phyloP scores from a whole-genome alignment of 1,139 yeast genomes.

The Lodderomyces metapsilosis region DNA sequence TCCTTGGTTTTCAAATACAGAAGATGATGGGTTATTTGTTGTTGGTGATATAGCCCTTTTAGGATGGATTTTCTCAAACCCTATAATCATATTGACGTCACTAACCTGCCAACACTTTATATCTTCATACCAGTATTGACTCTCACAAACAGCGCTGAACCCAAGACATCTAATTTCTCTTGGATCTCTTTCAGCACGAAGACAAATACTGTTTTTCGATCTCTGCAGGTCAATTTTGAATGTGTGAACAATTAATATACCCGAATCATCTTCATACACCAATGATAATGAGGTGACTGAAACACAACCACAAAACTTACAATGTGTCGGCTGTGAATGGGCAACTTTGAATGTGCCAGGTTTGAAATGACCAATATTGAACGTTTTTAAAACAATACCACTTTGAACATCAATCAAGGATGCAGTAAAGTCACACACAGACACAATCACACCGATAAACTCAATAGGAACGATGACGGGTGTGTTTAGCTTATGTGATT shows the following conservation, averaged over 20 bases:
- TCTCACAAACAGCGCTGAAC: slow-evolving; percentile 71
- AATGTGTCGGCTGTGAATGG: slow-evolving; percentile 83
- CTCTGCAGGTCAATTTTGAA: slow-evolving; percentile 63
- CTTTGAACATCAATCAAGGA: slow-evolving; percentile 76
- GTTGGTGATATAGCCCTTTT: background rate
- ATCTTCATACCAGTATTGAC: slow-evolving; percentile 61
- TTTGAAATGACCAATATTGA: slow-evolving; percentile 63
- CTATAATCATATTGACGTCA: slow-evolving; percentile 74
- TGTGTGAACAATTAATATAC: slow-evolving; percentile 68
- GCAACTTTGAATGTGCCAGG: slow-evolving; percentile 62
- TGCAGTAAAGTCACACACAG: slow-evolving; percentile 54
- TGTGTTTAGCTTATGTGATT: slow-evolving; percentile 4
- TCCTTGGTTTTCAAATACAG: slow-evolving; percentile 8
- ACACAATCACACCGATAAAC: slow-evolving; percentile 68
- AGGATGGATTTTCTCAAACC: slow-evolving; percentile 40
- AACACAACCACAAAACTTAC: slow-evolving; percentile 88
- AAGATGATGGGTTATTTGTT: background rate
- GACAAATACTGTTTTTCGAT: slow-evolving; percentile 77
- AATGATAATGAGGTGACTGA: slow-evolving; percentile 71
- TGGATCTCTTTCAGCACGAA: slow-evolving; percentile 89
- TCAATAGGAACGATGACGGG: slow-evolving; percentile 32
- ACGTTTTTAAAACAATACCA: slow-evolving; percentile 58
- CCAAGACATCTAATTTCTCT: slow-evolving; percentile 88
- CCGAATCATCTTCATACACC: slow-evolving; percentile 56
- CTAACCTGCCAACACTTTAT: slow-evolving; percentile 79